Evolutionary conservation across 2,329 filamentous ascomycete genomes (phyloP).

Genomic region (Aspergillus luchuensis): DNA sequence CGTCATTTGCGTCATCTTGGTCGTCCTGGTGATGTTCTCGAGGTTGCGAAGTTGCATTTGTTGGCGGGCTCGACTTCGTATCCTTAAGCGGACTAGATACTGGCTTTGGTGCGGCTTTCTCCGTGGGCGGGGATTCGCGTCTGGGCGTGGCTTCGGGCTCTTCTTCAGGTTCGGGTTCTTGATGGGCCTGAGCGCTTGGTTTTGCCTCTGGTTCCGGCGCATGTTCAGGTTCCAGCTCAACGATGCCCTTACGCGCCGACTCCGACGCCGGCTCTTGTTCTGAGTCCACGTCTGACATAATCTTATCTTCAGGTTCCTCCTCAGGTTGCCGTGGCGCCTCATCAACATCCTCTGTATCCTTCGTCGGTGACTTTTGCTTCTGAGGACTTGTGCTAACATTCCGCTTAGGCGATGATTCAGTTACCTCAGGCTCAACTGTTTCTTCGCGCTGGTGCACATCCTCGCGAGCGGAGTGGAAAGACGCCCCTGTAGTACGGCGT

Average conservation of each 20-base stretch:
- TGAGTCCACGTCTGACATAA: slow-evolving; percentile 3
- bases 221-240: not conserved
- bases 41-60: slow-evolving; percentile 17
- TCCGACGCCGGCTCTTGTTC: slow-evolving; percentile 1
- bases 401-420: slow-evolving; percentile 30
- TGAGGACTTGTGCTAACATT: slow-evolving; percentile 21
- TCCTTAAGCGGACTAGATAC: slow-evolving; percentile 15
- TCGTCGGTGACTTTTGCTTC: slow-evolving; percentile 12
- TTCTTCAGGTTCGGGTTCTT: not conserved
- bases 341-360: slow-evolving; percentile 9
- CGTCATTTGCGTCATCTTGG: slow-evolving; percentile 31
- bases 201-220: not conserved
- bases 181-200: not conserved
- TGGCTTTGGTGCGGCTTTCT: not conserved
- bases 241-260: not conserved
- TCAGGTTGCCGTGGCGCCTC: slow-evolving; percentile 8
- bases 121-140: not conserved
- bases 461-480: slow-evolving; percentile 51
- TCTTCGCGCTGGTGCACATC: slow-evolving; percentile 37
- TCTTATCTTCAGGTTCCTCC: slow-evolving; percentile 1
- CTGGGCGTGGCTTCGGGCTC: not conserved
- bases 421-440: slow-evolving; percentile 41
- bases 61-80: slow-evolving; percentile 19
- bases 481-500: slow-evolving; percentile 46
- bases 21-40: slow-evolving; percentile 20